These are phyloP conservation scores for Chaetomium fimeti DNA, from an alignment of 495 filamentous ascomycete genomes.

Conservation along the genomic window DNA sequence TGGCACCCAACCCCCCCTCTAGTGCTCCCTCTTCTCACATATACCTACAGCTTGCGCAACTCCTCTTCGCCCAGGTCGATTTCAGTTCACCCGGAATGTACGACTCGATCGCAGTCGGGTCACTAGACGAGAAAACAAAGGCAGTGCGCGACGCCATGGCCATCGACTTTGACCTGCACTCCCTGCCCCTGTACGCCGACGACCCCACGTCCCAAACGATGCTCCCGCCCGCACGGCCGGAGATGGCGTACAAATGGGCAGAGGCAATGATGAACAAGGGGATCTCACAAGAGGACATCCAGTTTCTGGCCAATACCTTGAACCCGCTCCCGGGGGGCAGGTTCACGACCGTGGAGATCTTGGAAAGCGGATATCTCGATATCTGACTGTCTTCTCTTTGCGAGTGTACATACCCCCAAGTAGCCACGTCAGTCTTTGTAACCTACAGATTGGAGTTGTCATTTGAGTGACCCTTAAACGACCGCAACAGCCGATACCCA, in stretches of 20 bases:
- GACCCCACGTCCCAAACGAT: neutral
- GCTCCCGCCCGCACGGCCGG: slow-evolving; percentile 1
- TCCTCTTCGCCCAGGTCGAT: neutral
- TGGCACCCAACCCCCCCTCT: no score
- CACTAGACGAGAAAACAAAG: neutral
- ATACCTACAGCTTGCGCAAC: neutral
- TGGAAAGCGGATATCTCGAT: neutral
- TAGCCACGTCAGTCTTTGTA: no score
- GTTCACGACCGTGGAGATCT: neutral
- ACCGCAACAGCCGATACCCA: no score
- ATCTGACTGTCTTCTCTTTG: no score
- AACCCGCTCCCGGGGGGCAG: neutral
- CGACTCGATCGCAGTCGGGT: neutral
- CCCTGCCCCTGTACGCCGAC: neutral
- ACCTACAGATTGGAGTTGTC: no score
- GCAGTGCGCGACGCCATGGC: slow-evolving; percentile 2
- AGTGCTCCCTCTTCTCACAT: neutral
- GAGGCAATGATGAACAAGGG: slow-evolving; percentile 1
- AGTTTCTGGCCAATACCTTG: neutral
- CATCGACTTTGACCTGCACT: slow-evolving; percentile 9
- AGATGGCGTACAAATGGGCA: slow-evolving; percentile 3
- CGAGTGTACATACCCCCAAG: no score
- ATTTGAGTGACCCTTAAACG: no score
- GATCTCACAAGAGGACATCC: neutral
- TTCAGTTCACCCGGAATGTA: neutral